These are phyloP conservation scores for Spathaspora hagerdaliae DNA, from an alignment of 805 yeast species.

Conservation along the genomic window DNA sequence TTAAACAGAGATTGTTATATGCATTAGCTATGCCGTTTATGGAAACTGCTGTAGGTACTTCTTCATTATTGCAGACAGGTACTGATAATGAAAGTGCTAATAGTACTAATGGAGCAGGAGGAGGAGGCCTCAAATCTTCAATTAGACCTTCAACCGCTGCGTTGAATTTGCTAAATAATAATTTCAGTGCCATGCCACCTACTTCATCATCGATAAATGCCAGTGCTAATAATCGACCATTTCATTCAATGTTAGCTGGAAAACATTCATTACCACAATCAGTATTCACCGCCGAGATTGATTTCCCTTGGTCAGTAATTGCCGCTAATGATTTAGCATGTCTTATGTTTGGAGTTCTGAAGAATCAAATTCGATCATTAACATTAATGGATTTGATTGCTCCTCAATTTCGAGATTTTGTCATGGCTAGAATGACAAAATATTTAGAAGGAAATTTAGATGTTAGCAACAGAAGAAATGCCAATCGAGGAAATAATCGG, in stretches of 20 bases:
- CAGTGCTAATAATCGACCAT: conserved; percentile 32
- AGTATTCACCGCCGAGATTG: conserved; percentile 71
- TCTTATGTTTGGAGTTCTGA: conserved; percentile 77
- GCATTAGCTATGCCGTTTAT: conserved; percentile 68
- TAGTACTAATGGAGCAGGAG: conserved; percentile 8
- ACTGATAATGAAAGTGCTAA: conserved; percentile 5
- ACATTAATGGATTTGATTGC: conserved; percentile 75
- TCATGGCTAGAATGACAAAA: conserved; percentile 49
- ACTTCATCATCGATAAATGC: not conserved
- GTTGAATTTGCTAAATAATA: conserved; percentile 20
- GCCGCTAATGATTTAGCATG: conserved; percentile 91
- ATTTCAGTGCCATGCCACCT: conserved; percentile 4
- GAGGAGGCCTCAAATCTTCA: conserved; percentile 4
- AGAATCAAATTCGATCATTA: conserved; percentile 54
- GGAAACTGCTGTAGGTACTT: conserved; percentile 34
- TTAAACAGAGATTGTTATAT: conserved; percentile 48
- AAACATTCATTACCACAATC: conserved; percentile 78
- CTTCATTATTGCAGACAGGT: conserved; percentile 13
- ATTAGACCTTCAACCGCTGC: conserved; percentile 29
- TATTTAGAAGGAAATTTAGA: conserved; percentile 12
- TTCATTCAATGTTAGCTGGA: conserved; percentile 63
- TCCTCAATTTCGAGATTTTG: conserved; percentile 70
- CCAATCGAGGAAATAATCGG: not conserved
- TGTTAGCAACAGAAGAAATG: conserved; percentile 12
- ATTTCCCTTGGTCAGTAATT: conserved; percentile 73